Evolutionary conservation across 2,329 filamentous ascomycete species (phyloP).

Genomic region (Biscogniauxia marginata): DNA sequence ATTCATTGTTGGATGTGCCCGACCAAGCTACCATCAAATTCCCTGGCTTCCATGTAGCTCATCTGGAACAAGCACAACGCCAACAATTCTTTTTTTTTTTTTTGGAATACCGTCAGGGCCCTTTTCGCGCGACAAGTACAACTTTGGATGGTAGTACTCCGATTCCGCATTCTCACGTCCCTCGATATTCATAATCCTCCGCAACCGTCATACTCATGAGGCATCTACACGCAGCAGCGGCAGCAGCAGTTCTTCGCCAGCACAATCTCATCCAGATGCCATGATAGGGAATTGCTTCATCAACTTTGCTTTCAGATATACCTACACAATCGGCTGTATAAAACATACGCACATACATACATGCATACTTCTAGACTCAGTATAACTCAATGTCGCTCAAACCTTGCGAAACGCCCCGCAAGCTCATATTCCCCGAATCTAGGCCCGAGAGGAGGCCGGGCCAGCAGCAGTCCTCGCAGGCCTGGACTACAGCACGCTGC

Average conservation of each 20-base stretch:
- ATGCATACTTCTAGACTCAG: slow-evolving; percentile 3
- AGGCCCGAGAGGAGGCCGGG: slow-evolving; percentile 15
- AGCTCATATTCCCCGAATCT: slow-evolving; percentile 17
- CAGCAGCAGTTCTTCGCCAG: background rate
- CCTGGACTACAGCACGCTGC: slow-evolving; percentile 44
- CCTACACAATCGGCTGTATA: too few relatives aligned
- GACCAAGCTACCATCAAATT: too few relatives aligned
- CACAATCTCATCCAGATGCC: background rate
- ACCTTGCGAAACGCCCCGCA: slow-evolving; percentile 17
- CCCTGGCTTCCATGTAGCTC: too few relatives aligned
- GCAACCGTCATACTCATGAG: background rate
- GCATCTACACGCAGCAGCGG: background rate
- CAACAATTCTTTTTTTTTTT: too few relatives aligned
- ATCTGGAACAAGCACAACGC: too few relatives aligned
- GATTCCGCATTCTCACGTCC: background rate
- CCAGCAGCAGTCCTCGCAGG: slow-evolving; percentile 14
- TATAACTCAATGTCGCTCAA: slow-evolving; percentile 17
- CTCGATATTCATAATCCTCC: background rate
- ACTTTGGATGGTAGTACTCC: background rate
- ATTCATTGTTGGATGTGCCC: background rate
- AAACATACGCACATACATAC: background rate
- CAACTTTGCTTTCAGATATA: too few relatives aligned
- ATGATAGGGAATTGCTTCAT: too few relatives aligned
- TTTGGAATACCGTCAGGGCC: too few relatives aligned
- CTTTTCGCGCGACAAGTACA: too few relatives aligned